Evolutionary conservation across 148 eudicot species (phyloP).

Genomic region (Dysphania ambrosioides): DNA sequence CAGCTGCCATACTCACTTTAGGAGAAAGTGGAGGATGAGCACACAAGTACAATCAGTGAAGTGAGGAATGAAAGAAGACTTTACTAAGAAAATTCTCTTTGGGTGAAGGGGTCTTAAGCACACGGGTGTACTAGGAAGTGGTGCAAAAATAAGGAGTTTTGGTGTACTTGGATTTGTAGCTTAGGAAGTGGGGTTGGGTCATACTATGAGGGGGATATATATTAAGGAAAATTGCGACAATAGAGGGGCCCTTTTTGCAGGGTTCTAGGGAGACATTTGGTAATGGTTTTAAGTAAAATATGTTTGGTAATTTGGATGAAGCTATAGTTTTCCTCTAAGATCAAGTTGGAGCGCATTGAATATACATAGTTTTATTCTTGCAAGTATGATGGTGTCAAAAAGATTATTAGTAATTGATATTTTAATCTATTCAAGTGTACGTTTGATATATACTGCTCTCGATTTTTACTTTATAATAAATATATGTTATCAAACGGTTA

Average conservation of each 20-base stretch:
- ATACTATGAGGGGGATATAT: constrained; percentile 20
- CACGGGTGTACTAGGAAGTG: constrained; percentile 39
- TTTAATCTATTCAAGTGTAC: too few relatives aligned
- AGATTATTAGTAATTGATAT: too few relatives aligned
- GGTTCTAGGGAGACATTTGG: constrained; percentile 59
- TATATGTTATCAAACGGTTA: too few relatives aligned
- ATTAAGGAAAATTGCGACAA: constrained; percentile 34
- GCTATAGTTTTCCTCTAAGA: too few relatives aligned
- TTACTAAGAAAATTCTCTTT: not conserved
- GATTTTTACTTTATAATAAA: too few relatives aligned
- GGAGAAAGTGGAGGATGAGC: too few relatives aligned
- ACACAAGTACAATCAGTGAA: not conserved
- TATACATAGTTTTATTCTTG: too few relatives aligned
- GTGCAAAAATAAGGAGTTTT: constrained; percentile 20
- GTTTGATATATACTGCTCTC: too few relatives aligned
- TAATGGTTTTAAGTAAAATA: constrained; percentile 48
- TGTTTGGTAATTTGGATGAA: too few relatives aligned
- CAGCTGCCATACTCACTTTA: constrained; percentile 39
- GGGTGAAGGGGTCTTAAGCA: constrained; percentile 11
- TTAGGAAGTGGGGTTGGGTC: constrained; percentile 30
- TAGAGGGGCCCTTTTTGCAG: constrained; percentile 49
- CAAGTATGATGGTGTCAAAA: too few relatives aligned
- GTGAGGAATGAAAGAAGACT: not conserved
- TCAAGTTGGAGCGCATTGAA: too few relatives aligned
- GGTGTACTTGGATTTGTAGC: constrained; percentile 18